Conservation (phyloP, 2,329 filamentous ascomycete genomes). For the Neofusicoccum umdonicola region DNA sequence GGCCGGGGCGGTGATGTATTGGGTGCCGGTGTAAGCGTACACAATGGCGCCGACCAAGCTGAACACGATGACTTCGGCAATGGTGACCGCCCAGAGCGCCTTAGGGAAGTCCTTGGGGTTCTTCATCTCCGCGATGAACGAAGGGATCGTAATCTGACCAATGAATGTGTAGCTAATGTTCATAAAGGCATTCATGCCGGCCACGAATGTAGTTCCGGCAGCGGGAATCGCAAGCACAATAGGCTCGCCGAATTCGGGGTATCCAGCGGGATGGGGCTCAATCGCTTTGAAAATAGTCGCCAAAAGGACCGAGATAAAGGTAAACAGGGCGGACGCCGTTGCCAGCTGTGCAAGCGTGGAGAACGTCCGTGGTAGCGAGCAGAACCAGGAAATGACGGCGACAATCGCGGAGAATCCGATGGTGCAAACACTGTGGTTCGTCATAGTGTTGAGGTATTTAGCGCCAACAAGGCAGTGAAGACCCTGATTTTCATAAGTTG, state of each 20-base stretch:
- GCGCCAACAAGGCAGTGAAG: slow-evolving; percentile 82
- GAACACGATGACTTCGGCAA: slow-evolving; percentile 84
- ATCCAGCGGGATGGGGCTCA: slow-evolving; percentile 70
- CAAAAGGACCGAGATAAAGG: slow-evolving; percentile 82
- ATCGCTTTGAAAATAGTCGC: slow-evolving; percentile 79
- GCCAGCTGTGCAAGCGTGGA: slow-evolving; percentile 74
- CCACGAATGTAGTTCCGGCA: slow-evolving; percentile 72
- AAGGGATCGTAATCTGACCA: slow-evolving; percentile 88
- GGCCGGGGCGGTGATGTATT: slow-evolving; percentile 84
- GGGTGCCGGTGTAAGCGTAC: slow-evolving; percentile 83
- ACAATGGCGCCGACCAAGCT: slow-evolving; percentile 76
- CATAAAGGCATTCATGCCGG: slow-evolving; percentile 81
- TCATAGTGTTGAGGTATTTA: slow-evolving; percentile 89
- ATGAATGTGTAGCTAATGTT: slow-evolving; percentile 98
- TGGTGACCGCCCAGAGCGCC: slow-evolving; percentile 85
- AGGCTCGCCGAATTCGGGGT: slow-evolving; percentile 56
- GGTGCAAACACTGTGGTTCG: slow-evolving; percentile 68
- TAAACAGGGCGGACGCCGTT: slow-evolving; percentile 78
- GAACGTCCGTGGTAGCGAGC: slow-evolving; percentile 83
- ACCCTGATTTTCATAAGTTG: slow-evolving; percentile 45
- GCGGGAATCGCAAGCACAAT: slow-evolving; percentile 67
- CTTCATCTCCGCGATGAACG: slow-evolving; percentile 94
- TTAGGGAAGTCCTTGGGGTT: slow-evolving; percentile 82
- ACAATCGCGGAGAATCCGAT: slow-evolving; percentile 76
- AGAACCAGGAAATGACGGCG: slow-evolving; percentile 71